Evolutionary conservation across 805 yeast genomes (phyloP).

Genomic region (Metschnikowia proteae): DNA sequence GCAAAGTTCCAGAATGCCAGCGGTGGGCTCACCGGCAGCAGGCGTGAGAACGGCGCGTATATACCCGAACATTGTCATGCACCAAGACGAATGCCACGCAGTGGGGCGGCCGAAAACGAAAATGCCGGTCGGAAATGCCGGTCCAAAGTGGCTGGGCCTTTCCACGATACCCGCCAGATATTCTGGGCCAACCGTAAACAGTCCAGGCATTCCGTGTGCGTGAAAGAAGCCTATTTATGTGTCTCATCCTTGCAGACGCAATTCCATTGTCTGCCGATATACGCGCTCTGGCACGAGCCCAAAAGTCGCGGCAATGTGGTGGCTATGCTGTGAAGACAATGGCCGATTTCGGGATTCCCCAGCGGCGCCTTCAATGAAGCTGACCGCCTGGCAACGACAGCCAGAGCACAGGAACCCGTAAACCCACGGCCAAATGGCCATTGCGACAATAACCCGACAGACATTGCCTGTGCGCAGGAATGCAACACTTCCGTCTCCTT

Average conservation of each 20-base stretch:
- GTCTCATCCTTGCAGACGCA: not conserved
- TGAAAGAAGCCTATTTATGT: not conserved
- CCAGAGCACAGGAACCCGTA: not conserved
- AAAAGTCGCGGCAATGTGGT: not conserved
- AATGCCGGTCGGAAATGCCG: too few relatives aligned
- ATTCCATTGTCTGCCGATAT: not conserved
- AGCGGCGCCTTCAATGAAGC: too few relatives aligned
- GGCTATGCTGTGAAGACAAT: too few relatives aligned
- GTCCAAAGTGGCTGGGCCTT: too few relatives aligned
- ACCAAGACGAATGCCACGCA: not conserved
- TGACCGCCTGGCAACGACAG: not conserved
- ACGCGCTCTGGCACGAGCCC: not conserved
- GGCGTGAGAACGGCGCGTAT: not conserved
- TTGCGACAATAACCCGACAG: not conserved
- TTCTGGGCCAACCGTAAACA: not conserved
- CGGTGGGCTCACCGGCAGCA: not conserved
- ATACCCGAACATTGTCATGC: not conserved
- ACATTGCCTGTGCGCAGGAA: not conserved
- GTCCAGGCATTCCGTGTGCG: not conserved
- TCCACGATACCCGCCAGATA: too few relatives aligned
- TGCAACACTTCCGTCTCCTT: slow-evolving; percentile 2
- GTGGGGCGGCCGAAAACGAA: too few relatives aligned
- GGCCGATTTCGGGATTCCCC: too few relatives aligned
- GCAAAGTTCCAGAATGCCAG: too few relatives aligned
- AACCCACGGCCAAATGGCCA: not conserved